Percentiles rank a stretch among this genome's conserved stretches.
phyloP scores from a whole-genome alignment of 2,329 filamentous ascomycete genomes.

The Fusarium subglutinans region DNA sequence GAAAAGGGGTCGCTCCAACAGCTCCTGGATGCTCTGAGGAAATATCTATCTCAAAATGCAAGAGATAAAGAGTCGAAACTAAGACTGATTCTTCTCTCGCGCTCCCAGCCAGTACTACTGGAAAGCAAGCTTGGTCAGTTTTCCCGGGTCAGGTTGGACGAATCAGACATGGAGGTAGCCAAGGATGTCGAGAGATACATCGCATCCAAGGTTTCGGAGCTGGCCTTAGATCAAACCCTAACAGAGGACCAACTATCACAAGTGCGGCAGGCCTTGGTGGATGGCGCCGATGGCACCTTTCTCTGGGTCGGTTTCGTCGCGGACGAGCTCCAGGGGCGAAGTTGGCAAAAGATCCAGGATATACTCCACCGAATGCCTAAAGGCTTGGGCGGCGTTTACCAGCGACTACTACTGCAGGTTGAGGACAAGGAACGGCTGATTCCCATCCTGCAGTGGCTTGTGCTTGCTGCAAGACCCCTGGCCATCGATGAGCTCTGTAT shows the following conservation, averaged over 20 bases:
- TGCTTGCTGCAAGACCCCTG: background rate
- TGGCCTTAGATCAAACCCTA: background rate
- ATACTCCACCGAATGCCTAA: background rate
- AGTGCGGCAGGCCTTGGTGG: background rate
- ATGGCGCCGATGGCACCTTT: background rate
- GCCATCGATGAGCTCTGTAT: background rate
- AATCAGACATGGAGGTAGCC: background rate
- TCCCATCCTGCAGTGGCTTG: background rate
- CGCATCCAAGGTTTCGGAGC: background rate
- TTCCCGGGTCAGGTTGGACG: background rate
- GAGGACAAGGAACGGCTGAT: background rate
- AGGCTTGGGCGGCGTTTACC: background rate
- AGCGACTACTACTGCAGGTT: background rate
- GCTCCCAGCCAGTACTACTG: background rate
- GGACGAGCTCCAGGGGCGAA: background rate
- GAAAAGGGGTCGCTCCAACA: background rate
- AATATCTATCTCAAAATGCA: background rate
- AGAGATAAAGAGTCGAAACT: background rate
- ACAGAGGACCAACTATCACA: background rate
- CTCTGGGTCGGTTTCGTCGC: background rate
- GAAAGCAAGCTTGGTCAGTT: background rate
- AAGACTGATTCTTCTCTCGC: background rate
- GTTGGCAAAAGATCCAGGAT: background rate
- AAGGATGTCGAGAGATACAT: slow-evolving; percentile 1
- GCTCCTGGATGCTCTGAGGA: background rate